Evolutionary conservation across 2,329 filamentous ascomycete genomes (phyloP), one percentile per base, ranked within the genome.

Genomic region (Aureobasidium vineae): DNA sequence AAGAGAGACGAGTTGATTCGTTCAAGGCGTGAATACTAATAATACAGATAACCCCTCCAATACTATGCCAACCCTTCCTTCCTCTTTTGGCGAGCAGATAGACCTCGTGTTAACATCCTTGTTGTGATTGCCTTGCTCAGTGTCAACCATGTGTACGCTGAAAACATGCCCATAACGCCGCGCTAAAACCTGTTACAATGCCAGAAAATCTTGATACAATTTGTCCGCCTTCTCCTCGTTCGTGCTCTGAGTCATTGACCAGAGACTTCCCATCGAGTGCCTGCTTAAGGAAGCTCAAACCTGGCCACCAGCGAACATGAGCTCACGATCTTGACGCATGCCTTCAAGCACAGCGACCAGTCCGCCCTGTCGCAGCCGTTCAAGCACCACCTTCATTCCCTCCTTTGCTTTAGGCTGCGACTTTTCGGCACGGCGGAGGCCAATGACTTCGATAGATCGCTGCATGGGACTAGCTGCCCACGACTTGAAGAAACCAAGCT

Each of bases 381-480:
- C 89, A 26, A 95, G 82, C 10, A 95, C 90, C 43, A 93, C 86
- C 66, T 86, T 87, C 91, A 95, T 94, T 57, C 91, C 91, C 75
- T 93, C 89, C 59, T 89, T 87, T 71, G 90, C 91, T 79, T 93
- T 93, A 61, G 88, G 87, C 72, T 94, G 84, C 74, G 91, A 90
- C 72, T 90, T 88, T 70, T 89, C 85, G 5, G 91, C 92, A 75
- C 91, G 89, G 73, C 87, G 89, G 45, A 90, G 87, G 13, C 90
- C 90, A 68, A 94, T 88, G 64, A 85, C 85, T 79, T 95, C 91
- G 72, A 95, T 93, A 73, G 88, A 91, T 70, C 88, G 83, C 75
- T 93, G 89, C 53, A 94, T 85, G n/a, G 89, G 85, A 49, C 84
- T 85, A 19, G 88, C 86, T 16, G 89, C 88, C 82, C 89, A 90